Conservation (phyloP, 176 grass and related monocot species). For the Carex littledalei region DNA sequence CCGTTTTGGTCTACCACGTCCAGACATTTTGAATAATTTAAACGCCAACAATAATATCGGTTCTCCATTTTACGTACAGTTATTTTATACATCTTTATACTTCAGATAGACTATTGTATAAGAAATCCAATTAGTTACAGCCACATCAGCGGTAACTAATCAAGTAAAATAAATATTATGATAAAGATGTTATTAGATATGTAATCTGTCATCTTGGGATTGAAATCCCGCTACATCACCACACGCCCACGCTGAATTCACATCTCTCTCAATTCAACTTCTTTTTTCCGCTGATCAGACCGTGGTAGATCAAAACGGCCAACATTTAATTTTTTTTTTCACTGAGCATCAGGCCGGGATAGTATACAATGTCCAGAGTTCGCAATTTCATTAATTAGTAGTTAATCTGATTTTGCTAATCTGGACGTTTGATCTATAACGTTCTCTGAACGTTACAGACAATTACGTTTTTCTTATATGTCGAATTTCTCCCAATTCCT, state of each 20-base stretch:
- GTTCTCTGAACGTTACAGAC: too few relatives aligned
- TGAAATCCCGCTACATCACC: neutral
- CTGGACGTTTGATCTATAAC: too few relatives aligned
- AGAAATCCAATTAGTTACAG: neutral
- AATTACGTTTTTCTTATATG: too few relatives aligned
- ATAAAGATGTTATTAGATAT: neutral
- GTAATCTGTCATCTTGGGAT: neutral
- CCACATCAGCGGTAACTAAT: neutral
- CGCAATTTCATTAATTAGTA: too few relatives aligned
- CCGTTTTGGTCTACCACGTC: too few relatives aligned
- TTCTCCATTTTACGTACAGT: neutral
- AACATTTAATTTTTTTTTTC: too few relatives aligned
- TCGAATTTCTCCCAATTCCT: too few relatives aligned
- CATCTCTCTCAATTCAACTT: constrained; percentile 6
- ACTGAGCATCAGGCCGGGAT: too few relatives aligned
- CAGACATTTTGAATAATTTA: neutral
- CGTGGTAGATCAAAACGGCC: too few relatives aligned
- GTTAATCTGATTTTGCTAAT: too few relatives aligned
- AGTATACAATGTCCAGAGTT: too few relatives aligned
- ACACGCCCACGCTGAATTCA: neutral
- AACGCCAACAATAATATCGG: neutral
- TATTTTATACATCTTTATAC: neutral
- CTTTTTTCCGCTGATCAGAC: neutral
- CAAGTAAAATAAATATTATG: too few relatives aligned
- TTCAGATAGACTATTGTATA: neutral